Base-by-base conservation (phyloP, 1,284 basidiomycete species). In the Pseudozyma sp. region DNA sequence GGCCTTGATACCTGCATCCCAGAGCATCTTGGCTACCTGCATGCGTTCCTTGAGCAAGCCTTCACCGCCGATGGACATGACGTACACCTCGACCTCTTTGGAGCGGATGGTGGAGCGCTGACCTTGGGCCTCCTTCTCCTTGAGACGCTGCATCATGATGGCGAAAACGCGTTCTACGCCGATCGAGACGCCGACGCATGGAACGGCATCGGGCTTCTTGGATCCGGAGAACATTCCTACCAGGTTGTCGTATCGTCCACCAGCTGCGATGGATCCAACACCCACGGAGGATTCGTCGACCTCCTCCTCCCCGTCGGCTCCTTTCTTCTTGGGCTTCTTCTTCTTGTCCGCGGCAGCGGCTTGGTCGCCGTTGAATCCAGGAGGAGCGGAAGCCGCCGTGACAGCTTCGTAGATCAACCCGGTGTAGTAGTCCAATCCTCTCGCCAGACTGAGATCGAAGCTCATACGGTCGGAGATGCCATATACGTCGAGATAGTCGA, bases 361-460 rank as follows among this genome's bases (percentile, higher is more conserved):
- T 11, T 85, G 76, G 5, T 81, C 78, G 24, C 82, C 49, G 33
- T 45, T 67, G 86, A 92, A 89, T 8, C 90, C 89, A 1, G 96
- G 94, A 1, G 96, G 94, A 0, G 95, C 94, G 9, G 94, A 97
- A 1, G 90, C 93, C 79, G 93, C 93, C 29, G 94, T 93, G 78
- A 94, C 89, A 43, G 94, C 97, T 86, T 99, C 97, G 87, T 97
- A 98, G 84, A 99, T 99, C 81, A 99, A 91, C 42, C 97, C 96
- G 1, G 96, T 99, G 87, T 99, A 98, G 86, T 99, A 99, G 85
- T 99, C 97, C 39, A 99, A 89, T 29, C 96, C 96, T 37, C 97
- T 91, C 8, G 97, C 97, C 24, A 99, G 89, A 8, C 94, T 96
- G 78, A 99, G 89, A 86, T 99, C 96, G 84, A 99, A 98, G 8